phyloP scores from a whole-genome alignment of 345 rosid genomes.

The Kernera saxatilis region DNA sequence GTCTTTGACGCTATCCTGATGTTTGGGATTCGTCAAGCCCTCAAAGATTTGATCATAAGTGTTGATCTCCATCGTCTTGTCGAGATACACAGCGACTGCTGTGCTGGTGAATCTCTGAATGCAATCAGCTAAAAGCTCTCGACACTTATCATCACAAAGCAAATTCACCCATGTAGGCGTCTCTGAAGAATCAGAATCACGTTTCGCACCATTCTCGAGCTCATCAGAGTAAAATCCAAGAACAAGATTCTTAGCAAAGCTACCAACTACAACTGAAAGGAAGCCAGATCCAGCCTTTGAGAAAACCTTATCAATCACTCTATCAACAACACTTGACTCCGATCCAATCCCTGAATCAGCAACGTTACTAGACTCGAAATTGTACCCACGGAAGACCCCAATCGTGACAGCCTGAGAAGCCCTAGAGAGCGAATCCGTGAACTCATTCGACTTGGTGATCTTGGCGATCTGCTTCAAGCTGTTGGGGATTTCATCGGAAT shows the following conservation, averaged over 20 bases:
- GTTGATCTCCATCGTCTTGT: slow-evolving; percentile 80
- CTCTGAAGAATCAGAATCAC: slow-evolving; percentile 28
- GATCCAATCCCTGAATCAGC: slow-evolving; percentile 9
- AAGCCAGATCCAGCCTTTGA: slow-evolving; percentile 75
- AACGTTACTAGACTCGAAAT: slow-evolving; percentile 20
- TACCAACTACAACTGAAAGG: slow-evolving; percentile 76
- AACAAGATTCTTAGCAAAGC: slow-evolving; percentile 88
- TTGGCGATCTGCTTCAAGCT: slow-evolving; percentile 85
- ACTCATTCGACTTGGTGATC: slow-evolving; percentile 61
- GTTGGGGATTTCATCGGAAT: slow-evolving; percentile 72
- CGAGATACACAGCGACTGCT: slow-evolving; percentile 77
- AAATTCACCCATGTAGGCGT: slow-evolving; percentile 52
- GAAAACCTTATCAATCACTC: slow-evolving; percentile 64
- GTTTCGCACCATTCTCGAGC: not conserved
- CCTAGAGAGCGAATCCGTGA: slow-evolving; percentile 48
- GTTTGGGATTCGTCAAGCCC: slow-evolving; percentile 84
- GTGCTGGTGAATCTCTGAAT: slow-evolving; percentile 80
- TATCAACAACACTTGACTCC: slow-evolving; percentile 40
- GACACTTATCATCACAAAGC: slow-evolving; percentile 51
- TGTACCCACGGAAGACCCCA: slow-evolving; percentile 62
- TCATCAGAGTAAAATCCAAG: slow-evolving; percentile 58
- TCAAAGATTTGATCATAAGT: slow-evolving; percentile 70
- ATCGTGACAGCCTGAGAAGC: slow-evolving; percentile 59
- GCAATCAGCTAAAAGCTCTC: slow-evolving; percentile 69
- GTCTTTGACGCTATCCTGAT: slow-evolving; percentile 55